A percentile compares a stretch with the other conserved stretches of the same genome.
Evolutionary conservation across 371 early-diverging fungal genomes (phyloP).

Genomic region (Actinomucor elegans): DNA sequence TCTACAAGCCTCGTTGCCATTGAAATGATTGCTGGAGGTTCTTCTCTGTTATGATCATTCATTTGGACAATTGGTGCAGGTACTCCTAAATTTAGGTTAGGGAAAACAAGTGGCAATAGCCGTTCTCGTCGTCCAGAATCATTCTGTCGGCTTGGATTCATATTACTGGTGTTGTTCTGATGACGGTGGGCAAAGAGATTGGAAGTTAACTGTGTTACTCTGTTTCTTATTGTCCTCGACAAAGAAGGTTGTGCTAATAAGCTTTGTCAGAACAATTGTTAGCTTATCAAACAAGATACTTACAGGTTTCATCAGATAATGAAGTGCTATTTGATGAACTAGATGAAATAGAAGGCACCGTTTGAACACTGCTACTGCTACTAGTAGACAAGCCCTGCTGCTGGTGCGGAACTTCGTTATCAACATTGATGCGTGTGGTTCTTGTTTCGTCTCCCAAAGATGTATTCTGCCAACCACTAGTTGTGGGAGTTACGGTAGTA

Average conservation of each 20-base stretch:
- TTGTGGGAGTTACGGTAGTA: background rate
- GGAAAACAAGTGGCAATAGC: background rate
- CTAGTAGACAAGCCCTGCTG: too few relatives aligned
- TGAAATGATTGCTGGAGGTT: slow-evolving; percentile 9
- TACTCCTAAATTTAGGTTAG: background rate
- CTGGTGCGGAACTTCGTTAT: too few relatives aligned
- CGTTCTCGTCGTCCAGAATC: too few relatives aligned
- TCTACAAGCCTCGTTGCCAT: slow-evolving; percentile 6
- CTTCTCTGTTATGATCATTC: background rate
- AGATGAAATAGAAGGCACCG: too few relatives aligned
- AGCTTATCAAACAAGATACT: too few relatives aligned
- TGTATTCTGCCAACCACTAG: too few relatives aligned
- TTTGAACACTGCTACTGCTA: too few relatives aligned
- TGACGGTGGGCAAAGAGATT: slow-evolving; percentile 5
- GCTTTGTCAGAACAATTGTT: too few relatives aligned
- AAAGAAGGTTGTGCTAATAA: slow-evolving; percentile 3
- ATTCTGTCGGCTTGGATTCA: too few relatives aligned
- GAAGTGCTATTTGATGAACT: background rate
- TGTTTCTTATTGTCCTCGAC: slow-evolving; percentile 2
- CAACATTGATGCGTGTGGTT: too few relatives aligned
- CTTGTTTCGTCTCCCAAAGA: background rate
- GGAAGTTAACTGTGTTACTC: slow-evolving; percentile 12
- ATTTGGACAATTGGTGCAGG: background rate
- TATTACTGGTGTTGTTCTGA: too few relatives aligned
- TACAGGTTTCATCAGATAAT: too few relatives aligned